phyloP scores from a whole-genome alignment of 2,329 filamentous ascomycete genomes.

The Aspergillus pseudonomiae region DNA sequence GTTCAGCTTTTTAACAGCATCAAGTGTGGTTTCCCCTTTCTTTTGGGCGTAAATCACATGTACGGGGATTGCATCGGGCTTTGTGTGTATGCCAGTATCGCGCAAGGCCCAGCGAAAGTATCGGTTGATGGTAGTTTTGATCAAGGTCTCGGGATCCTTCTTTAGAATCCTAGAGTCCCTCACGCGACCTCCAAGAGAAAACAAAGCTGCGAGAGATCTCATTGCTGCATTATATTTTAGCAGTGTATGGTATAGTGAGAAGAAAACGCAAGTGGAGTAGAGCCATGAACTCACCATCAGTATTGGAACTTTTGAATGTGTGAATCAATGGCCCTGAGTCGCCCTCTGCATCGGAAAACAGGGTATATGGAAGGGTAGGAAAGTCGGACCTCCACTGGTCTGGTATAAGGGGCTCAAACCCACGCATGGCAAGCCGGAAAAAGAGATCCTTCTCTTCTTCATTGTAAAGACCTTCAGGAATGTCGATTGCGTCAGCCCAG shows the following conservation, averaged over 20 bases:
- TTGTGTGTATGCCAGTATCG: constrained; percentile 49
- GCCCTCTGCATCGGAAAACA: constrained; percentile 49
- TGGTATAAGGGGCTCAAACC: constrained; percentile 59
- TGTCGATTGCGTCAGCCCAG: constrained; percentile 38
- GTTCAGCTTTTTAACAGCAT: constrained; percentile 48
- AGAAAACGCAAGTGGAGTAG: neutral
- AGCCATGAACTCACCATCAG: constrained; percentile 43
- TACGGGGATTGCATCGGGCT: constrained; percentile 43
- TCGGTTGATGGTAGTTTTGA: constrained; percentile 46
- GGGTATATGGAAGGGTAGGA: constrained; percentile 53
- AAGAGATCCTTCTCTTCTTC: constrained; percentile 57
- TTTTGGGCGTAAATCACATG: constrained; percentile 50
- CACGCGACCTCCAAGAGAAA: constrained; percentile 55
- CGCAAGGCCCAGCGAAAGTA: constrained; percentile 59
- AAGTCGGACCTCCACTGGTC: constrained; percentile 58
- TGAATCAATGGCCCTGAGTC: constrained; percentile 51
- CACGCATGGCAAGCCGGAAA: constrained; percentile 57
- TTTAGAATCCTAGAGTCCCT: constrained; percentile 52
- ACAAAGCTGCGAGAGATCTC: constrained; percentile 53
- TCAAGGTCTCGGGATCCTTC: constrained; percentile 38
- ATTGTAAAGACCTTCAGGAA: constrained; percentile 52
- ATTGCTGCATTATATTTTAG: constrained; percentile 42
- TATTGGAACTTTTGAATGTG: constrained; percentile 45
- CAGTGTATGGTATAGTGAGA: neutral
- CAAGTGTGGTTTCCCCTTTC: constrained; percentile 41